Conservation (phyloP, 106 monocot species). For the Iris macrosiphon region DNA sequence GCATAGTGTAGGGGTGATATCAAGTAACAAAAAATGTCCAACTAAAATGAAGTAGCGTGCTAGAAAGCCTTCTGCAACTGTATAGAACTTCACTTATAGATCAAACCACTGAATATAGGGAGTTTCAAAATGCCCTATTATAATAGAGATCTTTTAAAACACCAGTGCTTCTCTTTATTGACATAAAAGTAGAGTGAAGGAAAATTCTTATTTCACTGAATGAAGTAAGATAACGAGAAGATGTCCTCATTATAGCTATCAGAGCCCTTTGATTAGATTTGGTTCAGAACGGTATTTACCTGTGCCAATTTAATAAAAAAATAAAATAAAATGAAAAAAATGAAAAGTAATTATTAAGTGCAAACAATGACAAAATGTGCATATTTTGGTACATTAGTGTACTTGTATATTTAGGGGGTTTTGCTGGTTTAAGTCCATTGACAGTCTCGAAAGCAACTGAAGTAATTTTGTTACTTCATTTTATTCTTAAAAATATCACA, state of each 20-base stretch:
- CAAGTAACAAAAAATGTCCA: not conserved
- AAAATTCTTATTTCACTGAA: not conserved
- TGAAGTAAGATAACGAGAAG: not conserved
- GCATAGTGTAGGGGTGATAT: conserved; percentile 33
- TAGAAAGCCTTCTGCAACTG: not conserved
- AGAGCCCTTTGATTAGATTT: not conserved
- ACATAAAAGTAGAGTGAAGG: not conserved
- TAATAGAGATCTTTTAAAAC: not conserved
- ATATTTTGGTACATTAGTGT: too few species aligned
- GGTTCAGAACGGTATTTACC: not conserved
- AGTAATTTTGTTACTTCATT: too few species aligned
- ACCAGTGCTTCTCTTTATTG: conserved; percentile 4
- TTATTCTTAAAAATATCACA: too few species aligned
- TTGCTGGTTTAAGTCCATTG: too few species aligned
- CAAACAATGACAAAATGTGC: too few species aligned
- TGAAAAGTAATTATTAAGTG: not conserved
- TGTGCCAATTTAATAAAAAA: not conserved
- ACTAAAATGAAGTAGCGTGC: conserved; percentile 1
- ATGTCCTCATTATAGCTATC: not conserved
- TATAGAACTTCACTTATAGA: conserved; percentile 9
- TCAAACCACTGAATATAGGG: not conserved
- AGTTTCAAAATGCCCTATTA: not conserved
- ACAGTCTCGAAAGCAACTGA: too few species aligned
- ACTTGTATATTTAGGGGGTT: too few species aligned
- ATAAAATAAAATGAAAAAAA: too few species aligned